Evolutionary conservation across 192 early-diverging fungal species (phyloP), one percentile per base, ranked within the genome.

Genomic region (Gaertneriomyces semiglobifer): DNA sequence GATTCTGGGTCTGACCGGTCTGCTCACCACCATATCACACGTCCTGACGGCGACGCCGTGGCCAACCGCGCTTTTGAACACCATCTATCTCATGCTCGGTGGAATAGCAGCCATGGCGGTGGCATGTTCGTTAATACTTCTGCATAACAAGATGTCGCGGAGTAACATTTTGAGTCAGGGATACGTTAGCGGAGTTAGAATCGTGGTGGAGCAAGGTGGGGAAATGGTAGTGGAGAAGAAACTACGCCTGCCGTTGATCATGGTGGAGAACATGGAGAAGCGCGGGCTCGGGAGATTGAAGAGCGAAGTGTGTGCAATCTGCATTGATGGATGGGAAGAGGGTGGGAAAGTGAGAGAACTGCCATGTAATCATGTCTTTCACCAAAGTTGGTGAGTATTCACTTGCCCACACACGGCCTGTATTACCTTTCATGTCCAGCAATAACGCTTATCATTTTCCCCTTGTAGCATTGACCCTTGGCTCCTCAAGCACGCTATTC

Each of bases 361-460:
- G 58, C 80, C 80, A 4, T 82, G 80, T 44, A 55, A 70, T 45
- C 80, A 82, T 63, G 56, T 60, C 56, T 81, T 81, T 65, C 80
- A 82, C 57, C 63, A 66, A 39, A 63, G 40, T 7, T 78, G 77
- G 74, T 76, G 58, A 50, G 64, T 61, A 39, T 10, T 50, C 46
- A 38, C 20, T 42, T 6, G 5, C 6, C 58, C 5, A 10, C 41
- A 69, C 57, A 19, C 8, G 33, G 7, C 25, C 20, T 10, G 3
- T 57, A 11, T n/a, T 8, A 16, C 20, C 18, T 20, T 7, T 9
- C 47, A 48, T 48, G n/a, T 48, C 47, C n/a, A n/a, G n/a, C 9
- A 48, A 48, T 48, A 48, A n/a, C 9, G 18, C 55, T 57, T 6
- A 57, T 39, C 39, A 12, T 6, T 38, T 10, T 16, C 8, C 6